Evolutionary conservation across 768 basidiomycete species (phyloP).

Genomic region (Lactarius deliciosus): DNA sequence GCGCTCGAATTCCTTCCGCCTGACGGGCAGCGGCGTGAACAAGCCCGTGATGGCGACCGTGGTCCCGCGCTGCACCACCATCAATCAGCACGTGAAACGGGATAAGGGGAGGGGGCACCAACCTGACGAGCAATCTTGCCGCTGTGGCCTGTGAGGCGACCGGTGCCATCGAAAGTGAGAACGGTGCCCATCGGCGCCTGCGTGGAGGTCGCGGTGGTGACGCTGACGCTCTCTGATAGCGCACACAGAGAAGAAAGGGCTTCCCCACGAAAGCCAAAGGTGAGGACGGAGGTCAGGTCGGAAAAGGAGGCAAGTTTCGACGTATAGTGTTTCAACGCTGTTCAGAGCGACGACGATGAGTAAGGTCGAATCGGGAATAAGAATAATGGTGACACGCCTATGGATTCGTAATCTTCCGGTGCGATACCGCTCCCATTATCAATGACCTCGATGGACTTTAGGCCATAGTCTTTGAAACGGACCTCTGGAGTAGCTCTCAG

Average conservation of each 20-base stretch:
- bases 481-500: conserved; percentile 57
- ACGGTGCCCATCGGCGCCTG: conserved; percentile 77
- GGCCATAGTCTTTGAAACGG: conserved; percentile 83
- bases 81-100: background rate
- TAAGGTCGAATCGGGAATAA: background rate
- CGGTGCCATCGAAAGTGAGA: conserved; percentile 69
- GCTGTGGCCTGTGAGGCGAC: conserved; percentile 51
- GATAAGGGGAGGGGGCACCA: conserved; percentile 1
- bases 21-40: conserved; percentile 83
- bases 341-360: background rate
- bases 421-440: conserved; percentile 92
- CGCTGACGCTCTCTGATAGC: conserved; percentile 62
- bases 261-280: conserved; percentile 96
- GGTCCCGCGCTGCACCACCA: conserved; percentile 69
- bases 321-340: conserved; percentile 90
- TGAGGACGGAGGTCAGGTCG: conserved; percentile 68
- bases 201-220: conserved; percentile 70
- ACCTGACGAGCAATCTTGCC: conserved; percentile 80
- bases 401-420: conserved; percentile 67
- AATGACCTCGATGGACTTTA: conserved; percentile 79
- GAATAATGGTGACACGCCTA: conserved; percentile 53
- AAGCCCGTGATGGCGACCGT: conserved; percentile 70
- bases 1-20: conserved; percentile 86
- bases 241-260: conserved; percentile 93
- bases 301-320: conserved; percentile 82